Base-by-base conservation (phyloP, 2,329 filamentous ascomycete species). In the Coniosporium tulheliwenetii region DNA sequence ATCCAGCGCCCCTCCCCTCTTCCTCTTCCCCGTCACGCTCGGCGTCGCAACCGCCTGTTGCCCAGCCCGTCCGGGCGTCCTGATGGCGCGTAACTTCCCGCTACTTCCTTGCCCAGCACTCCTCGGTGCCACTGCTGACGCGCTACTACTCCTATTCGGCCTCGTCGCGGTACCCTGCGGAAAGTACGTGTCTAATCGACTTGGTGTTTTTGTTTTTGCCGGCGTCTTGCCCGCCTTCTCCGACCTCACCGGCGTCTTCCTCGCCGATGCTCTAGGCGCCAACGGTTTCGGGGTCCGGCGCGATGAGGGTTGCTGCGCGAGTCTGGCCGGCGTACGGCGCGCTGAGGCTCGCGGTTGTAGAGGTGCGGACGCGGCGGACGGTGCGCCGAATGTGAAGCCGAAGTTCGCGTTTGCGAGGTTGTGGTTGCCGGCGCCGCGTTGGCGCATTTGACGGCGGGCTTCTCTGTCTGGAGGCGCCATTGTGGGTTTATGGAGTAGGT, bases 331-430 rank as follows among this genome's bases (percentile, higher is more conserved):
- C 5, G 36, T 37, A 8, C 36, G 13, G 5, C 36, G 36, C 10
- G 36, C n/a, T 5, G 36, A 37, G 2, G 32, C 10, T 13, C 13
- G 32, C 13, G 32, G 32, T 33, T 33, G 32, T 12, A 33, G 32
- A 3, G 13, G 36, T 13, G 16, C 16, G 12, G 33, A 5, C 33
- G 33, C 12, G 33, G 14, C 12, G 12, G 33, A 10, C 16, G 36
- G 19, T 2, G 37, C 37, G 15, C 40, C 40, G 33, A 42, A 42
- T 5, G 30, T 42, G 30, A 42, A 42, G 14, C 40, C 40, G 15
- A 39, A 42, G 10, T 10, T 42, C 2, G 35, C 40, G 34, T 42
- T 39, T 29, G 31, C 35, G 30, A 42, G 32, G 14, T 42, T 30
- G 32, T 36, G 36, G 8, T 26, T 34, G 30, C 40, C 40, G 26